Conservation (phyloP, 1,284 basidiomycete species). For the Puccinia novopanici region DNA sequence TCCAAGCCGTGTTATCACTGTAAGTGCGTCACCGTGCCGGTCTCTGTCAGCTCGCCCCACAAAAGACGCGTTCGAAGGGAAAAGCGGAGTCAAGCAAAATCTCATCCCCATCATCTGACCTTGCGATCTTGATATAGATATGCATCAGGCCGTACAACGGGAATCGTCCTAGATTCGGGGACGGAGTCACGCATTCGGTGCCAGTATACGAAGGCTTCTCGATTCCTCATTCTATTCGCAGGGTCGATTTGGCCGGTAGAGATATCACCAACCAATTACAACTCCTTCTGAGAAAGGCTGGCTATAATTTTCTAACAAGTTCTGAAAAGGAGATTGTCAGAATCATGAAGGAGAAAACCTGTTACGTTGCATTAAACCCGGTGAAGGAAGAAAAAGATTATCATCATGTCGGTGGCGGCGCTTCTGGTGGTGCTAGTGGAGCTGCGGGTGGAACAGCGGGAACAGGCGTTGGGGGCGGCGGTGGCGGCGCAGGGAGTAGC, state of each 20-base stretch:
- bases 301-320: conserved; percentile 91
- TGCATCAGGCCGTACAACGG: conserved; percentile 97
- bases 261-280: conserved; percentile 97
- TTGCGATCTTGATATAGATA: conserved; percentile 67
- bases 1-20: conserved; percentile 96
- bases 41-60: neutral
- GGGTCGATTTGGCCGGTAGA: conserved; percentile 93
- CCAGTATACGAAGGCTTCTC: conserved; percentile 99
- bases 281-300: conserved; percentile 86
- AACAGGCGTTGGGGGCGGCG: conserved; percentile 78
- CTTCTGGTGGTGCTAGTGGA: conserved; percentile 18
- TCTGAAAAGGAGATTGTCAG: conserved; percentile 96
- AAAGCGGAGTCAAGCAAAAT: neutral
- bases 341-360: conserved; percentile 68
- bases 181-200: conserved; percentile 97
- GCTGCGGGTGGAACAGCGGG: conserved; percentile 13
- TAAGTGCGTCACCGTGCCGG: conserved; percentile 61
- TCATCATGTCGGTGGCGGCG: conserved; percentile 69
- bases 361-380: conserved; percentile 47
- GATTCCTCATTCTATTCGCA: conserved; percentile 94
- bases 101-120: neutral
- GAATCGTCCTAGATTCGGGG: conserved; percentile 96
- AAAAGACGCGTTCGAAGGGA: conserved; percentile 6
- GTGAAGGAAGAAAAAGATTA: conserved; percentile 87
- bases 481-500: conserved; percentile 73